Evolutionary conservation across 2,329 filamentous ascomycete species (phyloP).

Genomic region (Botrytis tulipae): DNA sequence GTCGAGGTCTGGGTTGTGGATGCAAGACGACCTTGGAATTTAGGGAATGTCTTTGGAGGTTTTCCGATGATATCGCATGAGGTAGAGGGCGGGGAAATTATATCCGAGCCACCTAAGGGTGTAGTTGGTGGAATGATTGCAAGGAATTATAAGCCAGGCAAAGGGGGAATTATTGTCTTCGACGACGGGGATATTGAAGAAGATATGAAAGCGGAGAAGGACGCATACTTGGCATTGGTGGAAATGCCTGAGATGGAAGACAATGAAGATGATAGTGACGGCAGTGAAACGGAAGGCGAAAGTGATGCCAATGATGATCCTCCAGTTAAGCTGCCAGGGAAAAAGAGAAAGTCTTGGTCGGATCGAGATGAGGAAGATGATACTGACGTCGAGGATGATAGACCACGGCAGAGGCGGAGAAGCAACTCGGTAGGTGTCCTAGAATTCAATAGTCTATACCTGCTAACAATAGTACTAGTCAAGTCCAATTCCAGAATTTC

Average conservation of each 20-base stretch:
- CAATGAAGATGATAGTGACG: slow-evolving; percentile 52
- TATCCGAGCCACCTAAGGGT: slow-evolving; percentile 56
- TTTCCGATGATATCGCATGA: slow-evolving; percentile 50
- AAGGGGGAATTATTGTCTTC: slow-evolving; percentile 87
- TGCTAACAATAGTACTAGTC: slow-evolving; percentile 46
- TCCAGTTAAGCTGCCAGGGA: slow-evolving; percentile 53
- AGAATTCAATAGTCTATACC: slow-evolving; percentile 24
- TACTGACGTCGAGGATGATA: slow-evolving; percentile 63
- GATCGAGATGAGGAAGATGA: slow-evolving; percentile 64
- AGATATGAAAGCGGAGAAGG: slow-evolving; percentile 68
- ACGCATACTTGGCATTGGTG: slow-evolving; percentile 80
- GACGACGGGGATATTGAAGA: slow-evolving; percentile 95
- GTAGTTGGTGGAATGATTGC: slow-evolving; percentile 72
- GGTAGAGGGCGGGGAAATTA: slow-evolving; percentile 44
- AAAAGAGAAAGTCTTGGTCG: slow-evolving; percentile 80
- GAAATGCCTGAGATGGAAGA: slow-evolving; percentile 84
- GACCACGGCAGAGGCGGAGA: slow-evolving; percentile 75
- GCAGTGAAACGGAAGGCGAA: slow-evolving; percentile 52
- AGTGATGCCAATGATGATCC: slow-evolving; percentile 52
- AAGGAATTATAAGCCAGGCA: slow-evolving; percentile 70
- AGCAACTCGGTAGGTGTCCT: slow-evolving; percentile 74
- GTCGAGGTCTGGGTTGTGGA: slow-evolving; percentile 96
- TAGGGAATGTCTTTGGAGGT: slow-evolving; percentile 88
- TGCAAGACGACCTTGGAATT: slow-evolving; percentile 87
- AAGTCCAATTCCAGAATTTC: slow-evolving; percentile 63